Base-by-base conservation (phyloP, 805 yeast genomes). In the Saturnispora besseyi region DNA sequence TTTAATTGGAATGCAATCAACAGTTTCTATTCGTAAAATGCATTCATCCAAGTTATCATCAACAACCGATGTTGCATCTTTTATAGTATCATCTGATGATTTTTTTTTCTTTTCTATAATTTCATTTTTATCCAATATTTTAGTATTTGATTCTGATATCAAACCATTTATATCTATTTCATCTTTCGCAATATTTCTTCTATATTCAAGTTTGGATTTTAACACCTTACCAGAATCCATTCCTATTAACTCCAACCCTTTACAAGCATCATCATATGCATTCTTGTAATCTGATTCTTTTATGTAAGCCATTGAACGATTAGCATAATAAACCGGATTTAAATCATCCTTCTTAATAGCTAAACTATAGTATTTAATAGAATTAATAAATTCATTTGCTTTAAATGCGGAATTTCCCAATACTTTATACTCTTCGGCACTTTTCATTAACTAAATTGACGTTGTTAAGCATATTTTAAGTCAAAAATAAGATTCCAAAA, bases 301-400 rank as follows among this genome's bases (percentile, higher is more conserved):
- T 38, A 83, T 60, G 53, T 75, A 72, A n/a, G 87, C 72, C 69
- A 80, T 79, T 0, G 93, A 84, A 41, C 84, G 65, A 59, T 85
- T 85, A n/a, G 90, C 76, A 59, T 73, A 80, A 1, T 80, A 66
- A 0, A 82, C 72, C 0, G 89, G 74, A 52, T 79, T 77, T 0
- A 55, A 34, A 0, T 80, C 73, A 45, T 77, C 77, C 15, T 70
- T 31, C 8, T 64, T 64, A 34, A 82, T 69, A 3, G 90, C 88
- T 45, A 75, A 73, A 10, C 76, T 62, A 61, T 85, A 85, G 12
- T 31, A 13, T 18, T 4, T 13, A 10, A 47, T 41, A 5, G 45
- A 13, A 0, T 71, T 62, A 24, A 69, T 60, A 1, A 77, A 74
- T 0, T 41, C n/a, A 13, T 38, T 31, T 7, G 30, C 22, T 29